Evolutionary conservation across 2,329 filamentous ascomycete species (phyloP).

Genomic region (Botrytis byssoidea): DNA sequence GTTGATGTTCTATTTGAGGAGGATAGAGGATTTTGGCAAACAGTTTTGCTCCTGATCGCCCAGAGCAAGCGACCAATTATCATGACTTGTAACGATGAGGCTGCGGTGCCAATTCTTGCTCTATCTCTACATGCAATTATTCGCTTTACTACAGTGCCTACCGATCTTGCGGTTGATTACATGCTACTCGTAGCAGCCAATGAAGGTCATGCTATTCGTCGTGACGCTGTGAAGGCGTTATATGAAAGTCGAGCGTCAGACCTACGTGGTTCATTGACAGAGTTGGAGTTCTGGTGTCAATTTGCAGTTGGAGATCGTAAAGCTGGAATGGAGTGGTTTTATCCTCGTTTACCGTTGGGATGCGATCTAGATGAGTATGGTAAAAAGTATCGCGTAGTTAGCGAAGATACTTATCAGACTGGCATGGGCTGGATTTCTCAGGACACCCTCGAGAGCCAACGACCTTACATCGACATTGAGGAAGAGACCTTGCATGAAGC

Average conservation of each 20-base stretch:
- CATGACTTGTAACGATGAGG: slow-evolving; percentile 92
- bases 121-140: slow-evolving; percentile 85
- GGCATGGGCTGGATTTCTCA: slow-evolving; percentile 77
- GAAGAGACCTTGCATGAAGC: slow-evolving; percentile 63
- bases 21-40: slow-evolving; percentile 92
- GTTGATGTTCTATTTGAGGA: slow-evolving; percentile 93
- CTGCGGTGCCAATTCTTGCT: slow-evolving; percentile 69
- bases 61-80: slow-evolving; percentile 90
- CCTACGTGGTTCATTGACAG: slow-evolving; percentile 75
- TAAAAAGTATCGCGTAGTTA: slow-evolving; percentile 72
- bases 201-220: slow-evolving; percentile 78
- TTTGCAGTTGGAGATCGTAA: slow-evolving; percentile 88
- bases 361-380: slow-evolving; percentile 66
- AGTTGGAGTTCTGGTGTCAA: slow-evolving; percentile 96
- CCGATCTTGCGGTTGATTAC: slow-evolving; percentile 72
- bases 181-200: slow-evolving; percentile 79
- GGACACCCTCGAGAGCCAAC: slow-evolving; percentile 50
- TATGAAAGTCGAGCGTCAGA: slow-evolving; percentile 70
- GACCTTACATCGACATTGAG: slow-evolving; percentile 48
- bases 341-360: slow-evolving; percentile 71
- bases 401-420: slow-evolving; percentile 70
- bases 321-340: slow-evolving; percentile 87
- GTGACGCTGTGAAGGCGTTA: slow-evolving; percentile 65
- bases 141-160: slow-evolving; percentile 66
- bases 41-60: slow-evolving; percentile 70